These are phyloP conservation scores for Aspergillus sp. DNA, from an alignment of 2,329 filamentous ascomycete genomes.

Conservation along the genomic window DNA sequence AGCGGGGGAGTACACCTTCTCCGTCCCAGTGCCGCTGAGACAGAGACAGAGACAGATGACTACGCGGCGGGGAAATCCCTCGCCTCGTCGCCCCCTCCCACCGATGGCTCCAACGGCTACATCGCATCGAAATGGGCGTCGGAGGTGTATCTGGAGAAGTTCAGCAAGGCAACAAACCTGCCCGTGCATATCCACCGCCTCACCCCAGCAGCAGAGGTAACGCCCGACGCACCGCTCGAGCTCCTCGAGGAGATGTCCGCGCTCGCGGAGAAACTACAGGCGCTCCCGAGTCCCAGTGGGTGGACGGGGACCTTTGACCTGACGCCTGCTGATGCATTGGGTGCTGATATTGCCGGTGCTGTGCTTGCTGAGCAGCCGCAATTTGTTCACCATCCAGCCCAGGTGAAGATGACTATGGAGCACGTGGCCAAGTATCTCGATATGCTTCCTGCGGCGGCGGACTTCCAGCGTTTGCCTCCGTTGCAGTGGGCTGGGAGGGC, in stretches of 20 bases:
- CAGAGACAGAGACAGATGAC: slow-evolving; percentile 1
- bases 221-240: background rate
- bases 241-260: background rate
- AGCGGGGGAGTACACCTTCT: slow-evolving; percentile 18
- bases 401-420: background rate
- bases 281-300: background rate
- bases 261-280: background rate
- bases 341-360: background rate
- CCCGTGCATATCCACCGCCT: slow-evolving; percentile 32
- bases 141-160: slow-evolving; percentile 38
- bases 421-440: background rate
- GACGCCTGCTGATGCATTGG: background rate
- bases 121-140: slow-evolving; percentile 41
- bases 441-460: background rate
- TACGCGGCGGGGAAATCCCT: background rate
- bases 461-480: background rate
- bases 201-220: background rate
- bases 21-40: background rate
- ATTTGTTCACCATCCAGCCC: background rate
- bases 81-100: slow-evolving; percentile 21
- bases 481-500: background rate
- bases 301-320: background rate
- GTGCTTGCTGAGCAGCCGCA: background rate
- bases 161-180: slow-evolving; percentile 6
- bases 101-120: slow-evolving; percentile 36